These are phyloP conservation scores for Aspergillus chevalieri DNA, from an alignment of 2,329 filamentous ascomycete species.

Conservation along the genomic window DNA sequence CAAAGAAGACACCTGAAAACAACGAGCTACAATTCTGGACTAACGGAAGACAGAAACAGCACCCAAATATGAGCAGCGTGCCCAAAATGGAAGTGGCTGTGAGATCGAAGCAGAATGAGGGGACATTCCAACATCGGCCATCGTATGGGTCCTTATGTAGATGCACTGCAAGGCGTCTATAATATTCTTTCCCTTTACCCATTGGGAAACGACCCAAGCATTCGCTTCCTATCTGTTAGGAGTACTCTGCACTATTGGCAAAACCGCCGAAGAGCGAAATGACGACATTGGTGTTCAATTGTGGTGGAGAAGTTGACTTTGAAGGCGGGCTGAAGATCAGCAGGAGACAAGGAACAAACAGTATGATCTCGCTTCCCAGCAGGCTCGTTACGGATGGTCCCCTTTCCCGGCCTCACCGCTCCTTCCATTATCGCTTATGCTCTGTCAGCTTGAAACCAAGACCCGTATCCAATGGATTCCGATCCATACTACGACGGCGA, in stretches of 20 bases:
- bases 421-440: conserved; percentile 5
- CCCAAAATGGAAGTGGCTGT: neutral
- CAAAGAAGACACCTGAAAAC: neutral
- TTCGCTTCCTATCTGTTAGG: neutral
- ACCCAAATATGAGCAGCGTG: neutral
- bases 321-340: neutral
- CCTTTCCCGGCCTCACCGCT: conserved; percentile 12
- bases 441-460: conserved; percentile 6
- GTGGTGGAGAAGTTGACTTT: neutral
- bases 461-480: neutral
- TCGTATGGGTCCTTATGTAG: neutral
- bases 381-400: neutral
- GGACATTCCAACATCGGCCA: neutral
- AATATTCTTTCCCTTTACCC: neutral
- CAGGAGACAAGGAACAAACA: neutral
- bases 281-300: neutral
- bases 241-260: neutral
- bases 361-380: conserved; percentile 1
- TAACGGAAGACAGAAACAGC: neutral
- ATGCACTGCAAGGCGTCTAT: neutral
- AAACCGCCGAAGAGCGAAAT: neutral
- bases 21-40: neutral
- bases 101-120: neutral
- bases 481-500: neutral
- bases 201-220: neutral